Base-by-base conservation (phyloP, 495 filamentous ascomycete species). In the Recurvomyces mirabilis region DNA sequence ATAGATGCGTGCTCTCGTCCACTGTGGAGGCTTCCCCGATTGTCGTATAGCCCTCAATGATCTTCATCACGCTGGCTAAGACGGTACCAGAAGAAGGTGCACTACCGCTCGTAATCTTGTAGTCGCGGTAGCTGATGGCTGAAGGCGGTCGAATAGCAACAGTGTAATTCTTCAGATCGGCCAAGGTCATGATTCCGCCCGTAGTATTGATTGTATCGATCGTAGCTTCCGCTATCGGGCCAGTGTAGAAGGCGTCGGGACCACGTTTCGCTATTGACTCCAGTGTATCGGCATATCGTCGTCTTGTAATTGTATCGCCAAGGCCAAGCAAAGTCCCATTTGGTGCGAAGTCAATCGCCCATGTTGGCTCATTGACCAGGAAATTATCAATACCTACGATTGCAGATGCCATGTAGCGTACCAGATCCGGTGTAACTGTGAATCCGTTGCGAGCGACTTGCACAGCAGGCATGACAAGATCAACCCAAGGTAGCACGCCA, bases 281-380 rank as follows among this genome's bases (percentile, higher is more conserved):
- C 0, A 95, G 69, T 0, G 86, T 87, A 45, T 82, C 64, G 10
- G 84, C 87, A 59, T 82, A 87, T 17, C 88, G 72, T 51, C 75
- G 79, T 20, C 87, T 67, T 0, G 83, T 87, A 40, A 95, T 82
- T 0, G 61, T 79, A 28, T 93, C 85, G 10, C 81, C 82, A 7
- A 87, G 57, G 10, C 69, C 68, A 0, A 93, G 54, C 2, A 81
- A 65, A 0, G 72, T 80, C 3, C 81, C 81, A 41, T 88, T 79
- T 0, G 88, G 88, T 12, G 87, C 87, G 60, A 94, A 95, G 49
- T 95, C 88, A 17, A 82, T 55, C 3, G 87, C 84, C 80, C 84
- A 94, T 0, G 72, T 70, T 0, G 83, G 82, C 44, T 93, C 73
- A 0, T 78, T 67, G 0, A 74, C 67, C 0, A 94, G 61, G 50